Percentiles rank a stretch among this genome's conserved stretches.
Evolutionary conservation across 352 stramenopile species (phyloP).

Genomic region (Globisporangium rhizosaccharum): DNA sequence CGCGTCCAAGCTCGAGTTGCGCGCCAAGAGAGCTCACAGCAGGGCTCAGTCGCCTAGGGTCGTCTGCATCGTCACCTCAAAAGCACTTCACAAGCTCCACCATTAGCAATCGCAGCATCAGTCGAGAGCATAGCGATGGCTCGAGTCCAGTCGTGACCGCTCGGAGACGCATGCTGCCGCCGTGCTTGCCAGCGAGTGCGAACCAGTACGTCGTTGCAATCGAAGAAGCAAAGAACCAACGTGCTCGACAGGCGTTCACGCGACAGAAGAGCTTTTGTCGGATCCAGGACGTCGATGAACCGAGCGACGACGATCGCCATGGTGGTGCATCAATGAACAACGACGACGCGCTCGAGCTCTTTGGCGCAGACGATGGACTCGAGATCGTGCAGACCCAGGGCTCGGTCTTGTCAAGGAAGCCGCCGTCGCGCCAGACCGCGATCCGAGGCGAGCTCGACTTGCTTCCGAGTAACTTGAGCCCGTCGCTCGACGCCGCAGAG

Average conservation of each 20-base stretch:
- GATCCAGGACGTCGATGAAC: conserved; percentile 5
- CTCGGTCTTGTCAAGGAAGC: not conserved
- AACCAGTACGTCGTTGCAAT: conserved; percentile 1
- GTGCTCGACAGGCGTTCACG: not conserved
- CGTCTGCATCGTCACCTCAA: conserved; percentile 7
- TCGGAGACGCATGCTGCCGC: conserved; percentile 8
- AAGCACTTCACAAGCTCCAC: not conserved
- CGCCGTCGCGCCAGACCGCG: conserved; percentile 25
- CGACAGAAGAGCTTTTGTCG: conserved; percentile 8
- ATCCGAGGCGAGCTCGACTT: conserved; percentile 27
- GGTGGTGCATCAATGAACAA: conserved; percentile 1
- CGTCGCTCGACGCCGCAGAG: not conserved
- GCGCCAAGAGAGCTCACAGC: not conserved
- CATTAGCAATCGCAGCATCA: not conserved
- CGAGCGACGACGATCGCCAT: not conserved
- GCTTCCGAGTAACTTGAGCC: not conserved
- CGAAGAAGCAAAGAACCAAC: not conserved
- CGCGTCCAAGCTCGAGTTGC: conserved; percentile 8
- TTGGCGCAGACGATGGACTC: no score
- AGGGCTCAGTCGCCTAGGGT: not conserved
- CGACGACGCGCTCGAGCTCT: not conserved
- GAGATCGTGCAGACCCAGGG: not conserved
- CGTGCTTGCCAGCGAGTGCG: not conserved
- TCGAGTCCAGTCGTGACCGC: not conserved
- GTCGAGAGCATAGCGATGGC: not conserved